A percentile compares a stretch with the other conserved stretches of the same genome.
Evolutionary conservation across 2,329 filamentous ascomycete species (phyloP).

Genomic region (Parascedosporium putredinis): DNA sequence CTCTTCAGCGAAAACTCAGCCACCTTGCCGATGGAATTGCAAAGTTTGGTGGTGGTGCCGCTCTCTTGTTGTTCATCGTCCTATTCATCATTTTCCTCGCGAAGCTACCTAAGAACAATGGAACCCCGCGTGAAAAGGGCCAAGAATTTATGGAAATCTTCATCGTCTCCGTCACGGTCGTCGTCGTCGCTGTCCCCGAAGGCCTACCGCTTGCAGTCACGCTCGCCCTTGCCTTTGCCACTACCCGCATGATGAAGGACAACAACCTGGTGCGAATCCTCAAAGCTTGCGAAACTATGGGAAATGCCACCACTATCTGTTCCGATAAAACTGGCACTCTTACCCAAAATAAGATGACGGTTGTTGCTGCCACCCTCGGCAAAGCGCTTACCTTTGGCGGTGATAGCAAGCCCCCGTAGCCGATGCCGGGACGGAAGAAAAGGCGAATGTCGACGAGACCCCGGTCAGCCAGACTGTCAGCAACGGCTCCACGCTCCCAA

Average conservation of each 20-base stretch:
- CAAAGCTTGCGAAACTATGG: slow-evolving; percentile 63
- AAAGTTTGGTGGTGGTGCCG: slow-evolving; percentile 50
- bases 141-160: slow-evolving; percentile 51
- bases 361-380: slow-evolving; percentile 59
- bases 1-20: slow-evolving; percentile 43
- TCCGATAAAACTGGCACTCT: slow-evolving; percentile 45
- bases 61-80: slow-evolving; percentile 63
- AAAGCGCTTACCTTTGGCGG: slow-evolving; percentile 22
- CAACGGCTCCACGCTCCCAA: slow-evolving; percentile 15
- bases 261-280: slow-evolving; percentile 60
- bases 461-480: slow-evolving; percentile 10
- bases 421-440: background rate
- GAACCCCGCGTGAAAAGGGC: slow-evolving; percentile 43
- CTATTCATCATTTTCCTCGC: slow-evolving; percentile 69
- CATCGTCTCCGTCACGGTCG: slow-evolving; percentile 55
- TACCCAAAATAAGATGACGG: slow-evolving; percentile 61
- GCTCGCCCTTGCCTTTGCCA: slow-evolving; percentile 57
- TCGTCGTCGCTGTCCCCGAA: slow-evolving; percentile 59
- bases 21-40: slow-evolving; percentile 23
- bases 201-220: slow-evolving; percentile 58
- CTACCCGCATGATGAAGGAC: slow-evolving; percentile 58
- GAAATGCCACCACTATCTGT: slow-evolving; percentile 64
- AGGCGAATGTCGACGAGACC: background rate
- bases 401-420: slow-evolving; percentile 1
- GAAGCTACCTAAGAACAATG: slow-evolving; percentile 40